Evolutionary conservation across 1,284 basidiomycete species (phyloP).

Genomic region (Meira miltonrushii): DNA sequence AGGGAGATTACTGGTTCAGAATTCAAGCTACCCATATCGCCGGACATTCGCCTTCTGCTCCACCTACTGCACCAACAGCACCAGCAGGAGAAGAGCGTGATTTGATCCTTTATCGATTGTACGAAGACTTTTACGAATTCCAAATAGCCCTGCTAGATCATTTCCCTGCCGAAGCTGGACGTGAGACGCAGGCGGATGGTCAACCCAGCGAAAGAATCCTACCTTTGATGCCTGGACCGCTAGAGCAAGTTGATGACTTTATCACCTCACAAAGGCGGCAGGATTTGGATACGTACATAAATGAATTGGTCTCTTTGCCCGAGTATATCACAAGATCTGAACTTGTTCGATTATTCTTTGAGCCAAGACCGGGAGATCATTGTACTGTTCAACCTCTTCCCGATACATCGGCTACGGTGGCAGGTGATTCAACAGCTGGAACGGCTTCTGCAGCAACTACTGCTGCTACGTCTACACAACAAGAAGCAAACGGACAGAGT

Average conservation of each 20-base stretch:
- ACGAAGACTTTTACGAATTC: slow-evolving; percentile 98
- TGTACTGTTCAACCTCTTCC: slow-evolving; percentile 34
- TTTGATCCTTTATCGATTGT: slow-evolving; percentile 85
- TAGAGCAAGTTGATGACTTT: slow-evolving; percentile 71
- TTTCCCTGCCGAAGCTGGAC: slow-evolving; percentile 84
- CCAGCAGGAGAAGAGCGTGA: slow-evolving; percentile 58
- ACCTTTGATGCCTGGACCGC: slow-evolving; percentile 92
- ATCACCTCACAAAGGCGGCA: slow-evolving; percentile 74
- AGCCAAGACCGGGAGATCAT: slow-evolving; percentile 76
- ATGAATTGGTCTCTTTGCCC: slow-evolving; percentile 67
- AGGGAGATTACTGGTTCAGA: slow-evolving; percentile 95
- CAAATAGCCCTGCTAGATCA: slow-evolving; percentile 79
- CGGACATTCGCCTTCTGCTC: slow-evolving; percentile 22
- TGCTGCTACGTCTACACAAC: neutral
- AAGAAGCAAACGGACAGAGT: slow-evolving; percentile 5
- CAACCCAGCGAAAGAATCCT: slow-evolving; percentile 64
- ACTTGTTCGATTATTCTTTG: slow-evolving; percentile 77
- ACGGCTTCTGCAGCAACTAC: neutral
- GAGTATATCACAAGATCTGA: slow-evolving; percentile 76
- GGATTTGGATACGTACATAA: slow-evolving; percentile 84
- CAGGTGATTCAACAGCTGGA: slow-evolving; percentile 3
- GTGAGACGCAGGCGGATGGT: slow-evolving; percentile 53
- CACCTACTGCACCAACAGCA: slow-evolving; percentile 26
- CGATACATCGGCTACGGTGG: neutral
- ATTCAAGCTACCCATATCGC: slow-evolving; percentile 70